Conservation (phyloP, 176 grass and related monocot species). For the Hordeum vulgare region DNA sequence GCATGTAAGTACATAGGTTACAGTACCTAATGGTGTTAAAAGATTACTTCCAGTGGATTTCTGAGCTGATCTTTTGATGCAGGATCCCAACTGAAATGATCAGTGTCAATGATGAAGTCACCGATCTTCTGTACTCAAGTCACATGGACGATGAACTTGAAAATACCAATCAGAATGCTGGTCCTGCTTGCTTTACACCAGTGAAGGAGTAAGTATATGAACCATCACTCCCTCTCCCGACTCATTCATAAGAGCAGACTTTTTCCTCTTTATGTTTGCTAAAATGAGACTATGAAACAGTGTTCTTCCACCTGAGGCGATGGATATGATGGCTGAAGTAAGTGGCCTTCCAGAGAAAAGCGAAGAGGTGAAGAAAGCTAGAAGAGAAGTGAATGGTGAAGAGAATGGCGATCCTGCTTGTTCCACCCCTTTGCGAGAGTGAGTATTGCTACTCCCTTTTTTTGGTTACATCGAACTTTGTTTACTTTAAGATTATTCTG, state of each 20-base stretch:
- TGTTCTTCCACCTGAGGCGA: conserved; percentile 53
- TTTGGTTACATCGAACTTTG: background rate
- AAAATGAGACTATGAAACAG: conserved; percentile 50
- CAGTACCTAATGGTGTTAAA: background rate
- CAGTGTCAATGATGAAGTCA: conserved; percentile 41
- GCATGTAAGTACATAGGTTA: conserved; percentile 49
- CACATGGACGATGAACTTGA: conserved; percentile 17
- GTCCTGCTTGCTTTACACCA: conserved; percentile 67
- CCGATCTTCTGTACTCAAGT: conserved; percentile 16
- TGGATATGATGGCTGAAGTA: conserved; percentile 42
- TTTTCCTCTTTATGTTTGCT: conserved; percentile 24
- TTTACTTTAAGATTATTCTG: background rate
- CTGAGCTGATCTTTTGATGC: conserved; percentile 41
- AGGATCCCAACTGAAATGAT: conserved; percentile 57
- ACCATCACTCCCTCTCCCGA: conserved; percentile 4
- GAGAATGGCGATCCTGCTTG: conserved; percentile 2
- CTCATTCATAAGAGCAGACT: background rate
- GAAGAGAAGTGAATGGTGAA: conserved; percentile 15
- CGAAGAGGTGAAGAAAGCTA: conserved; percentile 23
- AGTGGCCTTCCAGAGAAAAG: conserved; percentile 15
- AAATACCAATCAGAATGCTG: conserved; percentile 26
- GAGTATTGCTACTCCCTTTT: conserved; percentile 17
- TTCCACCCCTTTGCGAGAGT: conserved; percentile 21
- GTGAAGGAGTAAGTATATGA: conserved; percentile 66
- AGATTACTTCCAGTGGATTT: conserved; percentile 16